A percentile compares a stretch with the other conserved stretches of the same genome.
Conservation (phyloP, 768 basidiomycete species). For the Porphyrellus cyaneotinctus region DNA sequence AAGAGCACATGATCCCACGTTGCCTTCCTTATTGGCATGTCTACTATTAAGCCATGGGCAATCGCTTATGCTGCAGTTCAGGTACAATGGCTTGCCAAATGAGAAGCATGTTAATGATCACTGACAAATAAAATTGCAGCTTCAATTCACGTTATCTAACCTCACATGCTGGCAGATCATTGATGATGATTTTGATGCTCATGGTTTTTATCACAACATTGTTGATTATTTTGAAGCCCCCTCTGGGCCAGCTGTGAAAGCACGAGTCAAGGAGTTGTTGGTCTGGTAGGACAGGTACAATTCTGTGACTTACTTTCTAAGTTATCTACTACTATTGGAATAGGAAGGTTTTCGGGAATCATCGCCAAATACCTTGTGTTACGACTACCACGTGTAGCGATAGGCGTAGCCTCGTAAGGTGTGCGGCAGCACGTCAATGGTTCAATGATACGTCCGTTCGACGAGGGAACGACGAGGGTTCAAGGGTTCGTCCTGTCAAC, state of each 20-base stretch:
- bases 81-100: not conserved
- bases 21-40: not conserved
- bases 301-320: not conserved
- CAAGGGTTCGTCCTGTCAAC: too few relatives aligned
- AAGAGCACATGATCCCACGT: not conserved
- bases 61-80: not conserved
- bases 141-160: not conserved
- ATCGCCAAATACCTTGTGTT: too few relatives aligned
- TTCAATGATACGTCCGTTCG: too few relatives aligned
- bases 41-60: not conserved
- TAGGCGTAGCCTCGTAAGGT: too few relatives aligned
- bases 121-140: not conserved
- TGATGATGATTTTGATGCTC: not conserved
- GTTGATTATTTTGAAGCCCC: not conserved
- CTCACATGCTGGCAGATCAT: not conserved
- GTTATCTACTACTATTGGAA: not conserved
- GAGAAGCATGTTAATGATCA: not conserved
- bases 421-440: too few relatives aligned
- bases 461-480: too few relatives aligned
- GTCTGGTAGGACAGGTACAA: not conserved
- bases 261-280: not conserved
- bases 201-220: not conserved
- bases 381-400: too few relatives aligned
- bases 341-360: not conserved
- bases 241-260: not conserved